These are phyloP conservation scores for Sordaria brevicollis DNA, from an alignment of 495 filamentous ascomycete genomes.

Conservation along the genomic window DNA sequence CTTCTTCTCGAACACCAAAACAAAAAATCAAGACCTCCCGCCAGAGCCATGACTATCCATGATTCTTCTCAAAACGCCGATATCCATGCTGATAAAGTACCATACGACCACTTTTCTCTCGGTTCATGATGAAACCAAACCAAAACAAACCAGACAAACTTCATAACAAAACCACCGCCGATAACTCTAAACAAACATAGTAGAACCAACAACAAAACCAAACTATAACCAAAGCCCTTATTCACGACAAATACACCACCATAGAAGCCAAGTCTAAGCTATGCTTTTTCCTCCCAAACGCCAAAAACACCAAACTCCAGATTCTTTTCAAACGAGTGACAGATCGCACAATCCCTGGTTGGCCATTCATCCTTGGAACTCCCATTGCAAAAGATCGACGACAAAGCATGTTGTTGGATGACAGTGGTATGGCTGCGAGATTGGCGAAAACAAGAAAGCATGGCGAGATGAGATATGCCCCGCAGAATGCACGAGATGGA, in stretches of 20 bases:
- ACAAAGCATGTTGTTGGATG: neutral
- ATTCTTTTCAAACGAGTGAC: neutral
- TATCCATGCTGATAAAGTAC: neutral
- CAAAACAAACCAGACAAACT: neutral
- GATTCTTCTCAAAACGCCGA: neutral
- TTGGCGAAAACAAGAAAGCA: neutral
- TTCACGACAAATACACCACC: neutral
- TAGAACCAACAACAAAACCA: neutral
- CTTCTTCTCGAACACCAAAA: too few relatives aligned
- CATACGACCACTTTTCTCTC: neutral
- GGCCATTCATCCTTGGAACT: neutral
- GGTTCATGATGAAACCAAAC: neutral
- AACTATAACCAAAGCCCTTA: neutral
- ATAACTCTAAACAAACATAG: neutral
- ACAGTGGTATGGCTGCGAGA: neutral
- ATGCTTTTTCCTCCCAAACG: neutral
- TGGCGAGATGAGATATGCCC: neutral
- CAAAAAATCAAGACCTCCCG: neutral
- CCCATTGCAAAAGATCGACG: neutral
- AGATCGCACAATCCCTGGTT: neutral
- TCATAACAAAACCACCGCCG: neutral
- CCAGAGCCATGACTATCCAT: neutral
- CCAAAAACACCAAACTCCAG: neutral
- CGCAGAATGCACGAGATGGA: neutral
- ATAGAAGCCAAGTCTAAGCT: neutral